Conservation (phyloP, 345 rosid genomes). For the Acer campestre region DNA sequence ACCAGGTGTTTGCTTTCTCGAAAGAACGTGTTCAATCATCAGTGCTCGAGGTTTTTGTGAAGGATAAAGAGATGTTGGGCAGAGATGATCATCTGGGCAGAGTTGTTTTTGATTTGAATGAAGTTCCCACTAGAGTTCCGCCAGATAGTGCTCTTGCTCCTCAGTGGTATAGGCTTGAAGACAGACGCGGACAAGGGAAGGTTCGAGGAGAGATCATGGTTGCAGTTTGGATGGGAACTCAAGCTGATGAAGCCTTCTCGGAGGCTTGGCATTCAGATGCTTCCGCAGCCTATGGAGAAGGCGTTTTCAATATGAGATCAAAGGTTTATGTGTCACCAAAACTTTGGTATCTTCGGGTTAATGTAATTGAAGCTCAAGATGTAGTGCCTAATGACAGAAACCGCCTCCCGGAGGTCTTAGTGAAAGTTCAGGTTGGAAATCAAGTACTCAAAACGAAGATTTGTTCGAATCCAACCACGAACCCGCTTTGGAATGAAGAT, state of each 20-base stretch:
- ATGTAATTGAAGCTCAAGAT: conserved; percentile 91
- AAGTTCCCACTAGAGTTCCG: conserved; percentile 91
- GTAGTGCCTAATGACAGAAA: conserved; percentile 60
- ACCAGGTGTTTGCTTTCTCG: conserved; percentile 86
- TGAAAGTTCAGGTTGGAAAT: conserved; percentile 76
- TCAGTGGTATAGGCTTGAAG: conserved; percentile 84
- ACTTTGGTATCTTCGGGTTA: conserved; percentile 81
- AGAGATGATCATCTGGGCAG: conserved; percentile 80
- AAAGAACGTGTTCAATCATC: conserved; percentile 87
- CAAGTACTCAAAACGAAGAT: conserved; percentile 68
- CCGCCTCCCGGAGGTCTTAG: conserved; percentile 71
- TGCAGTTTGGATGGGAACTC: conserved; percentile 96
- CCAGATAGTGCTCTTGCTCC: conserved; percentile 95
- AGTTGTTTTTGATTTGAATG: conserved; percentile 73
- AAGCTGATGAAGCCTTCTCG: conserved; percentile 90
- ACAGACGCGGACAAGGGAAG: conserved; percentile 69
- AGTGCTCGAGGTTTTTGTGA: conserved; percentile 64
- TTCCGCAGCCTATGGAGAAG: conserved; percentile 69
- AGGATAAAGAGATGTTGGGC: conserved; percentile 72
- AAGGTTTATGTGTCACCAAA: conserved; percentile 89
- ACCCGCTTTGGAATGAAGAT: conserved; percentile 84
- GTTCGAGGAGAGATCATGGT: conserved; percentile 82
- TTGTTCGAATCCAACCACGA: conserved; percentile 48
- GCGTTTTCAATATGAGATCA: conserved; percentile 60
- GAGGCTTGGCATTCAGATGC: conserved; percentile 87